Base-by-base conservation (phyloP, 441 rosid genomes). In the Populus hybrid region DNA sequence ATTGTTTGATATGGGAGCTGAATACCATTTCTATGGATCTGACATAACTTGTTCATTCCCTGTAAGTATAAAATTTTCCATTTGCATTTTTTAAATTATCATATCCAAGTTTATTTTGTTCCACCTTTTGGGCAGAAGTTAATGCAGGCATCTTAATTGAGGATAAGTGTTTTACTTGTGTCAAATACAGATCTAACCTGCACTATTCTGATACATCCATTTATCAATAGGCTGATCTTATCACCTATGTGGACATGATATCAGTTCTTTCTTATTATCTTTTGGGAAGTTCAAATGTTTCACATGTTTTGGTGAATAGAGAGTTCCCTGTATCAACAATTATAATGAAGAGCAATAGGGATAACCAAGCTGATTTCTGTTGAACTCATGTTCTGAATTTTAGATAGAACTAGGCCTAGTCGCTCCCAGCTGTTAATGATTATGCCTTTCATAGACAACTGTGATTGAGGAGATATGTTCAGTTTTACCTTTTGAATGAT, bases 1-100 rank as follows among this genome's bases (percentile, higher is more conserved):
- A 76, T 88, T 95, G 86, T 89, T 95, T 81, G 99, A 95, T 84
- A 95, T 95, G 99, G 98, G 99, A 82, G 98, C 90, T 73, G 98
- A 95, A 83, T 91, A 91, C 84, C 86, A 85, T 79, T 95, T 95
- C 86, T 95, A 95, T 71, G 95, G 93, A 16, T 91, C 95, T 82
- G 96, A 91, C 80, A 91, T 91, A 79, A 91, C 91, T 4, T 89
- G 96, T 80, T 89, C 99, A 77, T 95, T 89, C 81, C 99, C 99
- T 34, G 99, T 95, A 82, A 87, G 97, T 82, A 81, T 57, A 23
- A 57, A 26, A 61, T 26, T 77, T 57, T 73, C 23, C 7, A 36
- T 24, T 76, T 75, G 64, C 57, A 50, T 76, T 19, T 9, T 71
- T 74, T 53, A 74, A 5, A 53, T 76, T 67, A 73, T 19, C 61